A percentile compares a stretch with the other conserved stretches of the same genome.
These are phyloP conservation scores for Magnaporthiopsis rhizophila DNA, from an alignment of 2,329 filamentous ascomycete genomes.

Conservation along the genomic window DNA sequence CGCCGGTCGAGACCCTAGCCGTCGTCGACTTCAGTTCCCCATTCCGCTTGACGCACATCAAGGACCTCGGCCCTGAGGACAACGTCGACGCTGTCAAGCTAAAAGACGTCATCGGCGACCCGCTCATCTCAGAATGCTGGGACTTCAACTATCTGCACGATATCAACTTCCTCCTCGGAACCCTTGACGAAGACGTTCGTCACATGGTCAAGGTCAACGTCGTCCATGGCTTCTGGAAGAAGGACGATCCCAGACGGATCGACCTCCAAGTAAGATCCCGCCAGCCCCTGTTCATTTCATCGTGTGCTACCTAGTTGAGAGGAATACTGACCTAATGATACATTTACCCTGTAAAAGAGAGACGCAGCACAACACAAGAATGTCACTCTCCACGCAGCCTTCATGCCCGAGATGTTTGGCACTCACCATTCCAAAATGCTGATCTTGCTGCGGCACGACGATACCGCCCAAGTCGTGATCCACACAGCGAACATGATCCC, in stretches of 20 bases:
- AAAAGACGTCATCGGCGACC: constrained; percentile 62
- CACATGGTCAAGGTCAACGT: constrained; percentile 44
- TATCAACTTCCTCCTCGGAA: constrained; percentile 44
- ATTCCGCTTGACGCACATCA: constrained; percentile 62
- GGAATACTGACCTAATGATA: neutral
- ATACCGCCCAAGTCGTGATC: constrained; percentile 69
- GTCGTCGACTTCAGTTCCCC: constrained; percentile 46
- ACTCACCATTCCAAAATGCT: constrained; percentile 88
- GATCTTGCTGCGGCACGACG: constrained; percentile 70
- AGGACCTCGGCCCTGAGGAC: constrained; percentile 46
- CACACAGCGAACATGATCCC: constrained; percentile 90
- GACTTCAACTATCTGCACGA: constrained; percentile 63
- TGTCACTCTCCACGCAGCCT: constrained; percentile 63
- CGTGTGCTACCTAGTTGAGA: too few relatives aligned
- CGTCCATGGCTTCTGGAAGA: constrained; percentile 58
- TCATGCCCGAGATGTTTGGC: constrained; percentile 76
- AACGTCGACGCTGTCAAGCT: constrained; percentile 63
- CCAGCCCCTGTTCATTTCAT: neutral
- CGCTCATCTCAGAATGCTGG: constrained; percentile 65
- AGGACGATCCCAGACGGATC: constrained; percentile 52
- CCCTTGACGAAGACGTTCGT: constrained; percentile 44
- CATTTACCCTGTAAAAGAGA: constrained; percentile 34
- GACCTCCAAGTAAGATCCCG: constrained; percentile 43
- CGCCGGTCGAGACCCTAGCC: neutral
- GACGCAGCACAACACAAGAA: constrained; percentile 56